These are phyloP conservation scores for Calonectria naviculata DNA, from an alignment of 2,329 filamentous ascomycete species.

Conservation along the genomic window DNA sequence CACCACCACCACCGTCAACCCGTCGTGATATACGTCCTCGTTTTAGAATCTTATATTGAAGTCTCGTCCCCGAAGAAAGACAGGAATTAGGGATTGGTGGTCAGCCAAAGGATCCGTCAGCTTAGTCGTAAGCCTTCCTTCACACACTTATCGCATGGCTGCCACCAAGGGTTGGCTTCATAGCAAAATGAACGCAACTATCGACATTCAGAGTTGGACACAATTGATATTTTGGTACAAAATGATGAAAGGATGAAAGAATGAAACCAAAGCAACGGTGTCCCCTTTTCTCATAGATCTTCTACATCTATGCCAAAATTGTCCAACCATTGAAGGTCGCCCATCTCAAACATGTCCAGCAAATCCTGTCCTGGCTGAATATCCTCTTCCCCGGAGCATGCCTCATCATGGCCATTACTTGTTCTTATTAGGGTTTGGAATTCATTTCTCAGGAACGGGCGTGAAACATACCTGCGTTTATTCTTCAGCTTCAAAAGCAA, in stretches of 20 bases:
- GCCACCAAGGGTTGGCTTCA: not conserved
- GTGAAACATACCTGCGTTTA: not conserved
- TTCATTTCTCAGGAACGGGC: not conserved
- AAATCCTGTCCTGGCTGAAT: not conserved
- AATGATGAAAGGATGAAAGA: too few relatives aligned
- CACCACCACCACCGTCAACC: not conserved
- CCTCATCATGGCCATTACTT: not conserved
- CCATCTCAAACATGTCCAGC: not conserved
- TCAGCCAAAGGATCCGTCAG: not conserved
- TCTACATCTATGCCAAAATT: not conserved
- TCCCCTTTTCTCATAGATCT: not conserved
- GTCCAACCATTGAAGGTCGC: not conserved
- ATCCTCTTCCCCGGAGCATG: not conserved
- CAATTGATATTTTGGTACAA: too few relatives aligned
- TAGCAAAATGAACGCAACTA: not conserved
- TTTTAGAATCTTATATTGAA: too few relatives aligned
- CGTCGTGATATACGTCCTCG: not conserved
- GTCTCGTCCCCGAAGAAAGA: not conserved
- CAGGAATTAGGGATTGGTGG: not conserved
- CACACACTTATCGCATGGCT: not conserved
- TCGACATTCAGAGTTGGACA: too few relatives aligned
- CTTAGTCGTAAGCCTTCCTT: not conserved
- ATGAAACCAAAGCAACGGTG: too few relatives aligned
- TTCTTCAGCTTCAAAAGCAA: not conserved
- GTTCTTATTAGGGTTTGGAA: not conserved